phyloP scores from a whole-genome alignment of 257 asterid species.

The Solanum pinnatisectum region DNA sequence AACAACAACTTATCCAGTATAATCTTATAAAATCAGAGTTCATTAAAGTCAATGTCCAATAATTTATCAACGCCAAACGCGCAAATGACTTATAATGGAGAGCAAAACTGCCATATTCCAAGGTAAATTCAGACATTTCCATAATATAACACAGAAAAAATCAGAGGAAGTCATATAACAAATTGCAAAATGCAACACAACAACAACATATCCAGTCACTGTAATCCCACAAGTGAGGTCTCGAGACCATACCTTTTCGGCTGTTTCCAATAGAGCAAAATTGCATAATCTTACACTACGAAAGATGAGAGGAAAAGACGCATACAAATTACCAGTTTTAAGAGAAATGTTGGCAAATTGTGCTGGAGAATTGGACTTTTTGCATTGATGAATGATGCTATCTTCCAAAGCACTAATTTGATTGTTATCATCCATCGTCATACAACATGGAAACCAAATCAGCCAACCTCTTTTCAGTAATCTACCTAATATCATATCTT shows the following conservation, averaged over 20 bases:
- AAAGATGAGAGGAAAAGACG: background rate
- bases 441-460: constrained; percentile 68
- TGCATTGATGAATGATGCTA: constrained; percentile 9
- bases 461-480: constrained; percentile 20
- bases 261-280: background rate
- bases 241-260: background rate
- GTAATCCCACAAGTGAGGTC: background rate
- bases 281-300: background rate
- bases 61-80: background rate
- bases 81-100: background rate
- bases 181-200: background rate
- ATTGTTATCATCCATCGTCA: constrained; percentile 32
- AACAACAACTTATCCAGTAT: background rate
- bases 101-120: background rate
- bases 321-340: background rate
- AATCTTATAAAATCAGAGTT: background rate
- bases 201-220: background rate
- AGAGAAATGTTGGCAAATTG: constrained; percentile 29
- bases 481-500: constrained; percentile 9
- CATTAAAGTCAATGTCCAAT: background rate
- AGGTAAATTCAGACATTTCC: background rate
- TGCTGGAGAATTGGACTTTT: background rate
- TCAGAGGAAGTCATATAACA: background rate
- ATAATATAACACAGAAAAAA: background rate
- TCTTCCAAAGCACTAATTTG: constrained; percentile 17